Evolutionary conservation across 176 grass and related monocot genomes (phyloP).

Genomic region (Puya raimondii): DNA sequence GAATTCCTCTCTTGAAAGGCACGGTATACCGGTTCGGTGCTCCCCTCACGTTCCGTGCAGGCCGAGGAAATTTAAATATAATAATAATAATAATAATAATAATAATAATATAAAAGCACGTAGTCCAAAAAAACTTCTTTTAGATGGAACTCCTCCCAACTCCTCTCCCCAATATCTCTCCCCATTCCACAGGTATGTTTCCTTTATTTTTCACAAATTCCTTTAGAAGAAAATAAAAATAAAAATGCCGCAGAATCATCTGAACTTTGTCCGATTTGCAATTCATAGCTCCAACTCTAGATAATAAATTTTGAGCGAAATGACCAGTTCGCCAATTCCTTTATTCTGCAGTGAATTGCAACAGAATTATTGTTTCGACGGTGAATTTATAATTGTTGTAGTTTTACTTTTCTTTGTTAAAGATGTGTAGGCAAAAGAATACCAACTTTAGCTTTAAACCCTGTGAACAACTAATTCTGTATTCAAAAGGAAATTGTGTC

Average conservation of each 20-base stretch:
- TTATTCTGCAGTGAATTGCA: no score
- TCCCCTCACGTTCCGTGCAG: neutral
- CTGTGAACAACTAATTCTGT: neutral
- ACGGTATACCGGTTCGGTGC: neutral
- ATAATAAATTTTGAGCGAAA: no score
- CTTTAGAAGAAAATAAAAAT: no score
- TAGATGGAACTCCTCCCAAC: no score
- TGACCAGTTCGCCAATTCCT: no score
- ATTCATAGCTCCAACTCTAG: no score
- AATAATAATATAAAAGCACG: neutral
- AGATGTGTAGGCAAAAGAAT: neutral
- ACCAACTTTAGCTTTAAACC: neutral
- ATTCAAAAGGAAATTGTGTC: neutral
- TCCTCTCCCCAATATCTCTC: no score
- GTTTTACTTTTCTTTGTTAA: neutral
- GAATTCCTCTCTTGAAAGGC: constrained; percentile 20
- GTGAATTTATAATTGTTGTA: neutral
- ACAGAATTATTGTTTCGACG: neutral
- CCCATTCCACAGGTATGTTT: no score
- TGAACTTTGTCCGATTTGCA: no score
- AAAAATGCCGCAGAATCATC: no score
- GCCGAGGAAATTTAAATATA: constrained; percentile 1
- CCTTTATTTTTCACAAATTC: no score
- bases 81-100: neutral
- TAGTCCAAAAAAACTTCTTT: neutral